phyloP scores from a whole-genome alignment of 106 monocot genomes.

The Phalaenopsis aphrodite region DNA sequence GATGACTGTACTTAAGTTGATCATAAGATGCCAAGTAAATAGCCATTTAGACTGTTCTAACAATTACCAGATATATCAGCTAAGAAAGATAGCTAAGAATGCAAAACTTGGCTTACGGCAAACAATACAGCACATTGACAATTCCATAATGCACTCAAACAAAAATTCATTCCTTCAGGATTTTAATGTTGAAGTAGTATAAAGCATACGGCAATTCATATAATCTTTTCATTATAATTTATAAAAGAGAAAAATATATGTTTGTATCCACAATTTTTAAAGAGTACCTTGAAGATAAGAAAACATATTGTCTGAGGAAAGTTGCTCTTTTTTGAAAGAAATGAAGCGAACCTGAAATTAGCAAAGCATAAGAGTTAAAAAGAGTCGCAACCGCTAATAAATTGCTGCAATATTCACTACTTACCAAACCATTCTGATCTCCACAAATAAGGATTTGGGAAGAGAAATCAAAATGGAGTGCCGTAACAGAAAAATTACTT shows the following conservation, averaged over 20 bases:
- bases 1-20: not conserved
- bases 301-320: constrained; percentile 37
- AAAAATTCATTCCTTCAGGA: not conserved
- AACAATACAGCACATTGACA: not conserved
- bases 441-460: constrained; percentile 55
- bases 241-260: not conserved
- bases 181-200: not conserved
- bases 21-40: not conserved
- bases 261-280: not conserved
- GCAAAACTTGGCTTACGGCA: not conserved
- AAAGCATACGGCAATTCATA: not conserved
- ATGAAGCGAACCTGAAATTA: constrained; percentile 54
- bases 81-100: not conserved
- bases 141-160: not conserved
- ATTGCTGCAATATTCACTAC: constrained; percentile 8
- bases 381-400: not conserved
- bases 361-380: not conserved
- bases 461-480: constrained; percentile 62
- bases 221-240: not conserved
- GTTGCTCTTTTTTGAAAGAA: constrained; percentile 45
- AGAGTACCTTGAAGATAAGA: constrained; percentile 69
- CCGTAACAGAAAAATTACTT: constrained; percentile 36
- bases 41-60: not conserved
- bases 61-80: not conserved
- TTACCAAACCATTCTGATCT: constrained; percentile 59